Evolutionary conservation across 2,329 filamentous ascomycete genomes (phyloP), one percentile per base, ranked within the genome.

Genomic region (Stagonosporopsis vannaccii): DNA sequence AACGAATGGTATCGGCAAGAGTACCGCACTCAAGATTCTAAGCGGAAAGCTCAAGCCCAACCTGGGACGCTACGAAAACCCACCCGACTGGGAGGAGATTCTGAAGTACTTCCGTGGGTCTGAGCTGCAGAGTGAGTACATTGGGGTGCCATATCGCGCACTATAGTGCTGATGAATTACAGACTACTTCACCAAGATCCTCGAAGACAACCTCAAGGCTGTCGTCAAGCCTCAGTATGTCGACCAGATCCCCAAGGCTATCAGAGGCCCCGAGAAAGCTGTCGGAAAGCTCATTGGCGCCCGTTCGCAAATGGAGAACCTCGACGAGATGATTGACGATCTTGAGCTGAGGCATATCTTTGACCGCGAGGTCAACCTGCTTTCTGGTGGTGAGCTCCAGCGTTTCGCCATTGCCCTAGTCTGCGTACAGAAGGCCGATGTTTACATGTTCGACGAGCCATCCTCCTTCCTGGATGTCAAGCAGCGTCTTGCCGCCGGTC

Each of bases 1-100:
- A 78, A 98, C 95, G 70, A 99, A 99, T 87, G 95, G 96, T 92
- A 99, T 98, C 72, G 95, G 95, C 80, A 99, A 99, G 87, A 97
- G 92, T 82, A 99, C 95, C n/a, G 96, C 95, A 8, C 82, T 99
- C 78, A 99, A 99, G 84, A 97, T 99, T 77, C 87, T 99, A 71
- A 96, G 92, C 73, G 95, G 95, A 75, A 99, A 98, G 82, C 85
- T 99, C 72, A 99, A 99, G 87, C 95, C 95, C 58, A 99, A 99
- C 78, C 79, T 99, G 79, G 95, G 96, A 65, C 86, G 90, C 75
- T 97, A 90, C 76, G 93, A 98, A 67, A 96, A 98, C 79, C 94
- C 95, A 8, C 96, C 95, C 13, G 95, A 99, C 78, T 99, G 96
- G 95, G 93, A 98, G 81, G 95, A 98, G 80, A 96, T 99, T 58